These are phyloP conservation scores for Pyronema domesticum DNA, from an alignment of 495 filamentous ascomycete species.

Conservation along the genomic window DNA sequence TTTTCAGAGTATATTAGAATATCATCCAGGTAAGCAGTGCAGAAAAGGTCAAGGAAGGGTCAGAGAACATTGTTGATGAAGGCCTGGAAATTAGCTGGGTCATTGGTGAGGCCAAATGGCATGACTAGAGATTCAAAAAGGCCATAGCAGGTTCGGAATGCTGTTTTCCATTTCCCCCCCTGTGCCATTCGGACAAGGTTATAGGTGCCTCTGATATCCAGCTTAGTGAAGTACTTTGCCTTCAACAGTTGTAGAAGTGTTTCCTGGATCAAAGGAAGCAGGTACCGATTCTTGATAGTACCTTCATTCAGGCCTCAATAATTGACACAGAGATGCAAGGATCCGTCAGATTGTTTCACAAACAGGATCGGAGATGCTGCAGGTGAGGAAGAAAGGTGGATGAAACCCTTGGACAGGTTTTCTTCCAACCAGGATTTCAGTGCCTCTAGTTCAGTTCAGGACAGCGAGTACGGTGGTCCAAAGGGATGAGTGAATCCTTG, in stretches of 20 bases:
- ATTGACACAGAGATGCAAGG: conserved; percentile 1
- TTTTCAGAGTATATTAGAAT: conserved; percentile 20
- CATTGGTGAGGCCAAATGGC: conserved; percentile 16
- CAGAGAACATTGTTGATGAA: conserved; percentile 2
- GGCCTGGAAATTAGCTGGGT: not conserved
- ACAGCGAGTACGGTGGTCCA: conserved; percentile 5
- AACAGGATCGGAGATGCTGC: conserved; percentile 4
- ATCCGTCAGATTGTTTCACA: conserved; percentile 2
- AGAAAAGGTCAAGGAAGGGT: conserved; percentile 9
- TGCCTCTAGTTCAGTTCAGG: not conserved
- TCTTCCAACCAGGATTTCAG: not conserved
- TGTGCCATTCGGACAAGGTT: conserved; percentile 5
- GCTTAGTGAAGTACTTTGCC: conserved; percentile 7
- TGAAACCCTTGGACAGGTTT: conserved; percentile 1
- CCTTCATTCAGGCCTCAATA: conserved; percentile 14
- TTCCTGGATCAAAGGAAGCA: conserved; percentile 4
- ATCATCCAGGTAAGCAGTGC: conserved; percentile 18
- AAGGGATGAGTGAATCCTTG: conserved; percentile 4
- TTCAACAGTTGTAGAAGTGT: not conserved
- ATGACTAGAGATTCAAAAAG: conserved; percentile 11
- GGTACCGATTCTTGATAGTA: conserved; percentile 12
- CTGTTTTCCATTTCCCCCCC: conserved; percentile 18
- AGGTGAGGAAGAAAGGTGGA: not conserved
- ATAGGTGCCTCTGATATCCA: conserved; percentile 1
- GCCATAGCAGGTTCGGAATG: conserved; percentile 6